Conservation (phyloP, 306 rosid genomes). For the apple (Malus domestica) region DNA sequence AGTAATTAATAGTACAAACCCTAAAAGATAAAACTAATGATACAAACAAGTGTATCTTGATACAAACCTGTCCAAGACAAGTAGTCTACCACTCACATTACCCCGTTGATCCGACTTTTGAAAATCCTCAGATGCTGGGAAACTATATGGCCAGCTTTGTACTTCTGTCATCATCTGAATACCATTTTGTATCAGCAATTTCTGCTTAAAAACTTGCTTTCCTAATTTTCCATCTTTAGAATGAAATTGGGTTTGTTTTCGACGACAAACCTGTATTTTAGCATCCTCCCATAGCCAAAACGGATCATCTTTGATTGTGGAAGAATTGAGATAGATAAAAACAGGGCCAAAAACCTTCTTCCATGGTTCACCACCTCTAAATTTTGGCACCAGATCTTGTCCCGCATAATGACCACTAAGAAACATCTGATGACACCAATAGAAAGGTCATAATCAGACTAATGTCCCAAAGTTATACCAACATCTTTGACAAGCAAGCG, state of each 20-base stretch:
- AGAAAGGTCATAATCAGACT: constrained; percentile 11
- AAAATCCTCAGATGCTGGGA: constrained; percentile 44
- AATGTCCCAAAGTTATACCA: neutral
- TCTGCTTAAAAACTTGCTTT: constrained; percentile 12
- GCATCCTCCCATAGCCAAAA: constrained; percentile 50
- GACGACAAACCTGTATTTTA: constrained; percentile 29
- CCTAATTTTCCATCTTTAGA: constrained; percentile 3
- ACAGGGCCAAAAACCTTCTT: constrained; percentile 55
- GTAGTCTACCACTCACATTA: constrained; percentile 32
- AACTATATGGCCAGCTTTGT: constrained; percentile 47
- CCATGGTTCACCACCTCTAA: constrained; percentile 46
- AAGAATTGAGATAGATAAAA: constrained; percentile 36
- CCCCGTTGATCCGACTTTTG: constrained; percentile 37
- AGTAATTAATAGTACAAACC: constrained; percentile 1
- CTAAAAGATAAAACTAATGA: neutral
- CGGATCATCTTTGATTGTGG: constrained; percentile 27
- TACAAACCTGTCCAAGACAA: constrained; percentile 58
- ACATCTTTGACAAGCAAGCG: neutral
- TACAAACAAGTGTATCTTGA: neutral
- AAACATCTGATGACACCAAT: constrained; percentile 48
- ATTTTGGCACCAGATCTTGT: constrained; percentile 39
- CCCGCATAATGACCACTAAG: constrained; percentile 47
- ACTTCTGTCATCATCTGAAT: constrained; percentile 47
- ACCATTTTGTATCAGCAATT: constrained; percentile 26
- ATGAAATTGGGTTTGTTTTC: neutral